A percentile compares a stretch with the other conserved stretches of the same genome.
These are phyloP conservation scores for Aureobasidium sp. DNA, from an alignment of 2,329 filamentous ascomycete genomes.

Conservation along the genomic window DNA sequence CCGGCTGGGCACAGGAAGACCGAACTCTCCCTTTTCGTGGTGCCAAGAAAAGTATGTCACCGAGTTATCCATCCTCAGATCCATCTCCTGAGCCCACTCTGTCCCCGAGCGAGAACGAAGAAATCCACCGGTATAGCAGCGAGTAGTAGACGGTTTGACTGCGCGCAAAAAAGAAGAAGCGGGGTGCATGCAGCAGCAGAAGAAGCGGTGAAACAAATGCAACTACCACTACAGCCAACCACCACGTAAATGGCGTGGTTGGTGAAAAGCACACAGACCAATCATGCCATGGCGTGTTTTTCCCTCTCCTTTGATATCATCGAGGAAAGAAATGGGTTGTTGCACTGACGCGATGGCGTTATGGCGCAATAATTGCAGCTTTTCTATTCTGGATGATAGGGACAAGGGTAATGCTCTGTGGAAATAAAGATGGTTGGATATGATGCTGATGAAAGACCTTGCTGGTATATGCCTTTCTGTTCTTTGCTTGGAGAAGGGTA, in stretches of 20 bases:
- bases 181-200: neutral
- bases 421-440: neutral
- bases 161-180: neutral
- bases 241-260: neutral
- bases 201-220: neutral
- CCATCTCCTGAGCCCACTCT: neutral
- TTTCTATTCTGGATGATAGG: neutral
- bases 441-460: neutral
- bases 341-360: too few relatives aligned
- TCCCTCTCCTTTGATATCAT: neutral
- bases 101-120: neutral
- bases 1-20: neutral
- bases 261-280: neutral
- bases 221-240: neutral
- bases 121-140: neutral
- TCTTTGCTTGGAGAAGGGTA: neutral
- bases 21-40: neutral
- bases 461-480: too few relatives aligned
- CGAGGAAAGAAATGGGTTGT: neutral
- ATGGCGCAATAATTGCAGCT: neutral
- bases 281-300: slow-evolving; percentile 4
- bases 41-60: neutral
- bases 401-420: neutral
- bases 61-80: neutral
- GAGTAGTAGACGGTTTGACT: neutral